phyloP scores from a whole-genome alignment of 179 eudicot genomes.

The Pouteria campechiana region DNA sequence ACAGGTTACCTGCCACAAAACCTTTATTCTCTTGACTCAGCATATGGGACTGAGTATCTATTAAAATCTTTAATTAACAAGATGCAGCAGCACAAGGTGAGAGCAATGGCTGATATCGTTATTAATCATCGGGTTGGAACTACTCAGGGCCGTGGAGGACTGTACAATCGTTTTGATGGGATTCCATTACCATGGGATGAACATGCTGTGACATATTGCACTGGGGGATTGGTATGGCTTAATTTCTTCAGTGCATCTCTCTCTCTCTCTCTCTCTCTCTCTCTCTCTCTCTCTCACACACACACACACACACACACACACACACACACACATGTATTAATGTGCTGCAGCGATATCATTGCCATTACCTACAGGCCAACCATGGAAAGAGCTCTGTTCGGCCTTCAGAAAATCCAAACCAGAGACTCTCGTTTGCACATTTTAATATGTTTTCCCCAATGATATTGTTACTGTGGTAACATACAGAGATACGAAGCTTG shows the following conservation, averaged over 20 bases:
- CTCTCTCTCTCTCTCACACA: not conserved
- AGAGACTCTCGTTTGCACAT: too few species aligned
- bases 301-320: not conserved
- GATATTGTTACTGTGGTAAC: too few species aligned
- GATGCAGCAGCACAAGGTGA: conserved; percentile 67
- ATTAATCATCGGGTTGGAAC: conserved; percentile 90
- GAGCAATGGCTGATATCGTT: conserved; percentile 95
- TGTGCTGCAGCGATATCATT: too few species aligned
- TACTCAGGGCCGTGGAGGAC: conserved; percentile 66
- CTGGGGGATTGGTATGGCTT: conserved; percentile 72
- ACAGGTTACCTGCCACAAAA: conserved; percentile 93
- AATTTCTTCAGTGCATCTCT: not conserved
- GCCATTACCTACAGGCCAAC: too few species aligned
- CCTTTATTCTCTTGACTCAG: conserved; percentile 72
- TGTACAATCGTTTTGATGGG: conserved; percentile 92
- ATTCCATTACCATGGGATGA: conserved; percentile 81
- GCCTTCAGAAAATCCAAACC: too few species aligned
- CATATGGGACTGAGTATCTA: conserved; percentile 67
- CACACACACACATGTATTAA: too few species aligned
- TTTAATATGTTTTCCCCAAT: too few species aligned
- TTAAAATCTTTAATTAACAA: conserved; percentile 60
- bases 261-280: not conserved
- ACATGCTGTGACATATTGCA: conserved; percentile 80
- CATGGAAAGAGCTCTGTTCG: too few species aligned
- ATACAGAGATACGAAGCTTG: too few species aligned